Percentiles rank a stretch among this genome's conserved stretches.
Evolutionary conservation across 2,329 filamentous ascomycete genomes (phyloP).

Genomic region (Microcyclospora tardicrescens): DNA sequence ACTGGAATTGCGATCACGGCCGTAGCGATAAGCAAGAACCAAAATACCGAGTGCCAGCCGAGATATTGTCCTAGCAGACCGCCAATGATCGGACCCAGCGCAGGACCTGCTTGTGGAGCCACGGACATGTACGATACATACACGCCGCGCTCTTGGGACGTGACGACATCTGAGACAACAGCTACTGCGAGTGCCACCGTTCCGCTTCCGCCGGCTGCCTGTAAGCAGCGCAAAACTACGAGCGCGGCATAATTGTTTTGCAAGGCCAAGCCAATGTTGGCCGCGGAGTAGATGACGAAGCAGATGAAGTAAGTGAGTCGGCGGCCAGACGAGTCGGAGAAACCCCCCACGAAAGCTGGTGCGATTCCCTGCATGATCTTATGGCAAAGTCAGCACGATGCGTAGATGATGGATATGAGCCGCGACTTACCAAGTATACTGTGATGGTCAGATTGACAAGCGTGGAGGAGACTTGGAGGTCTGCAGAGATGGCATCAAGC

Average conservation of each 20-base stretch:
- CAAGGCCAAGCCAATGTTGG: constrained; percentile 22
- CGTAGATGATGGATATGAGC: too few relatives aligned
- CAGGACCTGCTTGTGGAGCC: constrained; percentile 39
- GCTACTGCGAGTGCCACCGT: constrained; percentile 60
- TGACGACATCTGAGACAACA: constrained; percentile 58
- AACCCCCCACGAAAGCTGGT: constrained; percentile 20
- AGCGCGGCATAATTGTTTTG: constrained; percentile 31
- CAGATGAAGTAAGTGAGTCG: constrained; percentile 20
- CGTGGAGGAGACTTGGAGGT: too few relatives aligned
- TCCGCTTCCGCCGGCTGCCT: constrained; percentile 52
- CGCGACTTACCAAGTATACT: too few relatives aligned
- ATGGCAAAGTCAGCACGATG: too few relatives aligned
- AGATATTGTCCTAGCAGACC: constrained; percentile 51
- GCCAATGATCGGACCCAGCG: constrained; percentile 49
- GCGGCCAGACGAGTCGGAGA: constrained; percentile 19
- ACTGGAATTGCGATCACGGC: constrained; percentile 41
- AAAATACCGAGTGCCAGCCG: constrained; percentile 39
- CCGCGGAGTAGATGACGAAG: constrained; percentile 21
- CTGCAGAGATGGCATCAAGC: too few relatives aligned
- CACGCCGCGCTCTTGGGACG: constrained; percentile 54
- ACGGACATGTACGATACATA: constrained; percentile 57
- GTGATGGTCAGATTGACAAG: too few relatives aligned
- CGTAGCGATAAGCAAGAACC: constrained; percentile 38
- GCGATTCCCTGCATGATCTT: constrained; percentile 22
- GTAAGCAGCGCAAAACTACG: constrained; percentile 48